Evolutionary conservation across 2,329 filamentous ascomycete genomes (phyloP).

Genomic region (Onygenales sp.): DNA sequence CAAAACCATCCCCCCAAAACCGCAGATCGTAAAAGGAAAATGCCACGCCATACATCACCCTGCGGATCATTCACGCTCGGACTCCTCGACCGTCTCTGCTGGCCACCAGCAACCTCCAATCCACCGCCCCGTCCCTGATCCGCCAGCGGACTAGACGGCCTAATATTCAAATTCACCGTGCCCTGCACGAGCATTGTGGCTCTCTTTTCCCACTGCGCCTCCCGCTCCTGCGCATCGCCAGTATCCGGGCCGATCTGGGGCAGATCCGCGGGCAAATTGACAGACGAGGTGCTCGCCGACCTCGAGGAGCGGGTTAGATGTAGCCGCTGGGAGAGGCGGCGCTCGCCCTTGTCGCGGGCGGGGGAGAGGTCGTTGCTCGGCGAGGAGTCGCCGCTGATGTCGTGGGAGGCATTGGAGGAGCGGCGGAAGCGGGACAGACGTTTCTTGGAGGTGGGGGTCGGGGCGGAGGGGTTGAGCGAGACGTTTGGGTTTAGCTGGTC

Average conservation of each 20-base stretch:
- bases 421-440: slow-evolving; percentile 26
- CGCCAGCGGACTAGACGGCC: background rate
- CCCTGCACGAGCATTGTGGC: slow-evolving; percentile 75
- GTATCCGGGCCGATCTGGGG: slow-evolving; percentile 56
- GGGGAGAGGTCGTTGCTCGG: background rate
- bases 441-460: slow-evolving; percentile 7
- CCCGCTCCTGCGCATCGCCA: slow-evolving; percentile 44
- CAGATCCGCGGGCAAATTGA: slow-evolving; percentile 68
- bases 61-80: slow-evolving; percentile 22
- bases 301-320: slow-evolving; percentile 48
- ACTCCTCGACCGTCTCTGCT: slow-evolving; percentile 17
- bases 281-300: slow-evolving; percentile 49
- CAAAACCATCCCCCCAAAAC: background rate
- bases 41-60: slow-evolving; percentile 23
- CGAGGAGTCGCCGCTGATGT: background rate
- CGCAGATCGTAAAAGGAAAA: background rate
- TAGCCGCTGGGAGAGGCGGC: slow-evolving; percentile 56
- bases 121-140: too few species aligned
- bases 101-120: too few species aligned
- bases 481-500: slow-evolving; percentile 22
- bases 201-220: slow-evolving; percentile 83
- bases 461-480: background rate
- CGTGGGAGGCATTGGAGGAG: slow-evolving; percentile 12
- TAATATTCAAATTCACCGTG: slow-evolving; percentile 32
- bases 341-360: slow-evolving; percentile 17